Evolutionary conservation across 169 alveolate genomes (phyloP).

Genomic region (Cyclospora cayetanensis): DNA sequence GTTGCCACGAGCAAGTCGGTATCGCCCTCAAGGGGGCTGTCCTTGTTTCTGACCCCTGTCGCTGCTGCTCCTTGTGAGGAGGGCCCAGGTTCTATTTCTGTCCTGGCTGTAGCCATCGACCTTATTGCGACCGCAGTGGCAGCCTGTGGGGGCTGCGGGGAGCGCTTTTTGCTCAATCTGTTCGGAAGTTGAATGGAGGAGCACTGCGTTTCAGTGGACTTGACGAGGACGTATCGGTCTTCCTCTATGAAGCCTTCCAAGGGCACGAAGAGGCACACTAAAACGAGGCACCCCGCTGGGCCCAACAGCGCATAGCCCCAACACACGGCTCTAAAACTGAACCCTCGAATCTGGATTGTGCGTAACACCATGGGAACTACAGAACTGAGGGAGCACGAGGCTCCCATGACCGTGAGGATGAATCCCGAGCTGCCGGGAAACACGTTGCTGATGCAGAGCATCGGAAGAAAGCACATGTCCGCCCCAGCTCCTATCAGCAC

Average conservation of each 20-base stretch:
- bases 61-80: too few species aligned
- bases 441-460: not conserved
- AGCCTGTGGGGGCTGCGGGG: too few species aligned
- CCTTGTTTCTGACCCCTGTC: too few species aligned
- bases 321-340: not conserved
- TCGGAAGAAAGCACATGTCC: slow-evolving; percentile 8
- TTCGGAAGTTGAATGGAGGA: too few species aligned
- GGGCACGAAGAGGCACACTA: not conserved
- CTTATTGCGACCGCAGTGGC: too few species aligned
- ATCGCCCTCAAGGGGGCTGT: too few species aligned
- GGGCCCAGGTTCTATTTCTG: too few species aligned
- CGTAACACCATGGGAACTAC: slow-evolving; percentile 6
- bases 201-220: too few species aligned
- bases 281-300: not conserved
- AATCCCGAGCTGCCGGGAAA: slow-evolving; percentile 28
- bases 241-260: slow-evolving; percentile 21
- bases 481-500: slow-evolving; percentile 57
- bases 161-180: too few species aligned
- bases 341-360: not conserved
- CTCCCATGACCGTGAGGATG: slow-evolving; percentile 5
- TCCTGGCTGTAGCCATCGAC: too few species aligned
- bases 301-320: slow-evolving; percentile 8
- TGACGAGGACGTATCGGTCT: too few species aligned
- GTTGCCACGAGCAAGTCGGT: too few species aligned
- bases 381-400: slow-evolving; percentile 11